phyloP scores from a whole-genome alignment of 805 yeast genomes.

The Scheffersomyces amazonensis region DNA sequence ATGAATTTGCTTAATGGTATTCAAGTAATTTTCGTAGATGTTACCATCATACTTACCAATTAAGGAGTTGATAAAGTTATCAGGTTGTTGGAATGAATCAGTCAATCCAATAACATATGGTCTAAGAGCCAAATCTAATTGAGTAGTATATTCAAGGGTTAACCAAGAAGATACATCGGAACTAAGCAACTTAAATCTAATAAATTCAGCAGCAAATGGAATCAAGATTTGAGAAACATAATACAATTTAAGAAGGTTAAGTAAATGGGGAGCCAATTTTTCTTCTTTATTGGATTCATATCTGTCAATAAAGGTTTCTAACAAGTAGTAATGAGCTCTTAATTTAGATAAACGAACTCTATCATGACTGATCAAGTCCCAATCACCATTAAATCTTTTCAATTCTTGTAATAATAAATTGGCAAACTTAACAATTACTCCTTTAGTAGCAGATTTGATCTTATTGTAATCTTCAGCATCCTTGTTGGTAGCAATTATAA shows the following conservation, averaged over 20 bases:
- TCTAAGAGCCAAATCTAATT: conserved; percentile 33
- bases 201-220: conserved; percentile 34
- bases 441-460: conserved; percentile 30
- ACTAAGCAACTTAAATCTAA: conserved; percentile 32
- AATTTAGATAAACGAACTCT: conserved; percentile 40
- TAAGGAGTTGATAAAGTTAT: conserved; percentile 40
- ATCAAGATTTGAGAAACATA: conserved; percentile 28
- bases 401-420: background rate
- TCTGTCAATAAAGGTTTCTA: conserved; percentile 26
- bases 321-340: conserved; percentile 41
- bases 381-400: background rate
- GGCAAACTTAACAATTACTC: background rate
- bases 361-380: conserved; percentile 29
- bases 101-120: conserved; percentile 40
- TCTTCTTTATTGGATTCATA: conserved; percentile 19
- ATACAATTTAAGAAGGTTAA: conserved; percentile 31
- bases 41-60: conserved; percentile 43
- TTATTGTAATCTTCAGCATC: conserved; percentile 24
- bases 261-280: conserved; percentile 26
- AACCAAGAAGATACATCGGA: conserved; percentile 25
- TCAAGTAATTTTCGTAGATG: conserved; percentile 42
- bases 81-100: conserved; percentile 43
- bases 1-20: conserved; percentile 31
- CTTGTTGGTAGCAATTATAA: conserved; percentile 13
- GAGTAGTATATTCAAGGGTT: conserved; percentile 25